Conservation (phyloP, 2,329 filamentous ascomycete species). For the Fusarium sp. region DNA sequence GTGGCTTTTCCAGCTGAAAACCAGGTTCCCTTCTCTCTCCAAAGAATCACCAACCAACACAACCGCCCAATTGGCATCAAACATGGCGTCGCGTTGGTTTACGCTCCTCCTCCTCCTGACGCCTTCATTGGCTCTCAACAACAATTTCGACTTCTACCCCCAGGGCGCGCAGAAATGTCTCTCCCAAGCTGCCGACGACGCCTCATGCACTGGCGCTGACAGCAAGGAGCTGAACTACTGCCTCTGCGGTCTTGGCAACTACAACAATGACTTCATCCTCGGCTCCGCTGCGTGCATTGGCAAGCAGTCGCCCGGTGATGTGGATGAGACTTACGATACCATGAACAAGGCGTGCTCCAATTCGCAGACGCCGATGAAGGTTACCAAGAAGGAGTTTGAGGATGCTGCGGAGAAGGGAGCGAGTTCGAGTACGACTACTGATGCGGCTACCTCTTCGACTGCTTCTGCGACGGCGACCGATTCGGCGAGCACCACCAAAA, state of each 20-base stretch:
- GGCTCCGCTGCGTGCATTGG: conserved; percentile 58
- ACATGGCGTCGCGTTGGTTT: conserved; percentile 44
- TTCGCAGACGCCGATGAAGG: conserved; percentile 54
- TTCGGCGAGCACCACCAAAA: not conserved
- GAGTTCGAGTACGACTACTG: not conserved
- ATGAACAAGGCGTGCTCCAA: conserved; percentile 55
- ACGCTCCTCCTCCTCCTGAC: conserved; percentile 44
- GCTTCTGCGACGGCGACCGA: not conserved
- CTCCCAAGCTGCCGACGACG: conserved; percentile 49
- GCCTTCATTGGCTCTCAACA: conserved; percentile 37
- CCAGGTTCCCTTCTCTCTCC: not conserved
- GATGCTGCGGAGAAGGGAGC: conserved; percentile 28
- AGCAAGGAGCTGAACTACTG: conserved; percentile 57
- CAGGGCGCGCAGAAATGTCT: conserved; percentile 53
- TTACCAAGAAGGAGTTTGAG: conserved; percentile 55
- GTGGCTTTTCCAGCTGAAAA: conserved; percentile 31
- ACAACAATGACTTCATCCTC: conserved; percentile 59
- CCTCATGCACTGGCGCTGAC: conserved; percentile 53
- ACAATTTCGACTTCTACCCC: conserved; percentile 49
- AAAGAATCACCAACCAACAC: not conserved
- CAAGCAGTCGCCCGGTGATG: conserved; percentile 44
- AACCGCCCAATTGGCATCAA: not conserved
- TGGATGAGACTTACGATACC: conserved; percentile 54
- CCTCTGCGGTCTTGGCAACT: conserved; percentile 53
- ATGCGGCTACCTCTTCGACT: not conserved